Conservation (phyloP, 2,329 filamentous ascomycete species). For the Alternaria triticimaculans region DNA sequence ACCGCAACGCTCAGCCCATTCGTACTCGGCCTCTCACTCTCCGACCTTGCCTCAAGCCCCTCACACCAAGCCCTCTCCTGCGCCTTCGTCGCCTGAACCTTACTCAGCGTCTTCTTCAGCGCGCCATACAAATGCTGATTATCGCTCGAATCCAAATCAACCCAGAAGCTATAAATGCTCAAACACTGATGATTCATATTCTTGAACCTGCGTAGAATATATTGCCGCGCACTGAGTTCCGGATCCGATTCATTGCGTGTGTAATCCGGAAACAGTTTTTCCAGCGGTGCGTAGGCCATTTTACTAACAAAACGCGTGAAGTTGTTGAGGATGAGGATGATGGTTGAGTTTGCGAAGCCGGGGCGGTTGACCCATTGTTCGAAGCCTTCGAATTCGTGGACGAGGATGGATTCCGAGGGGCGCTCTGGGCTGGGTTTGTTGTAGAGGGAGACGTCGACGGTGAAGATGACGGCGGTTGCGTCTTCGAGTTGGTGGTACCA, state of each 20-base stretch:
- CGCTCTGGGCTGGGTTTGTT: constrained; percentile 39
- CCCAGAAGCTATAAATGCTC: constrained; percentile 45
- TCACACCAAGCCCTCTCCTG: constrained; percentile 34
- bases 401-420: constrained; percentile 35
- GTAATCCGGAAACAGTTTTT: constrained; percentile 42
- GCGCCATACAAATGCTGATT: constrained; percentile 45
- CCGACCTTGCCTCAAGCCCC: background rate
- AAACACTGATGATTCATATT: constrained; percentile 38
- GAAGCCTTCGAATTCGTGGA: constrained; percentile 41
- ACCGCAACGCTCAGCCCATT: background rate
- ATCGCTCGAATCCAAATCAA: constrained; percentile 45
- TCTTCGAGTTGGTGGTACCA: constrained; percentile 48
- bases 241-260: constrained; percentile 21
- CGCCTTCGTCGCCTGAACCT: constrained; percentile 41
- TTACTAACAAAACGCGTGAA: constrained; percentile 45
- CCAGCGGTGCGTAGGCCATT: constrained; percentile 36
- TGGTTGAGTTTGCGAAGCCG: constrained; percentile 34
- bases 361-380: constrained; percentile 39
- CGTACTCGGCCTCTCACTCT: background rate
- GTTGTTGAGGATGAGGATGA: constrained; percentile 46
- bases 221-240: constrained; percentile 39
- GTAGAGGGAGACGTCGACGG: constrained; percentile 42
- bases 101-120: constrained; percentile 43
- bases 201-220: constrained; percentile 42
- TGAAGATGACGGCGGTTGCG: constrained; percentile 41